phyloP scores from a whole-genome alignment of 495 filamentous ascomycete species.

The Aspergillus steynii region DNA sequence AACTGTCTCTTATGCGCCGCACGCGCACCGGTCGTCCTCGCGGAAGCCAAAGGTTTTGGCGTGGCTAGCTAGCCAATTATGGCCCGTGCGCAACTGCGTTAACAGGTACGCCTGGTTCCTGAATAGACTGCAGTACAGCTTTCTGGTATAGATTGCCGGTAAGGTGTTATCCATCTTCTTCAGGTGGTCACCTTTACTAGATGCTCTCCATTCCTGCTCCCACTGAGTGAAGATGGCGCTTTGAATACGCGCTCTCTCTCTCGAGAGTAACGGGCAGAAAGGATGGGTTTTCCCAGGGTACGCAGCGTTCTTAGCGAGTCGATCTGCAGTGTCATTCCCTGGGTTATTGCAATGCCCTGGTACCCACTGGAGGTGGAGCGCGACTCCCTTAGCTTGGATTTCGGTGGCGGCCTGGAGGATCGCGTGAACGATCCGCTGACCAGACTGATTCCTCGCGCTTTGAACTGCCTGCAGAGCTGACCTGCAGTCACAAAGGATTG shows the following conservation, averaged over 20 bases:
- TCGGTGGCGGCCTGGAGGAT: constrained; percentile 21
- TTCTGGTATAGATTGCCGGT: constrained; percentile 20
- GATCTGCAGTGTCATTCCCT: constrained; percentile 6
- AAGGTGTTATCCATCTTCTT: constrained; percentile 18
- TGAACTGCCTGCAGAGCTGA: constrained; percentile 22
- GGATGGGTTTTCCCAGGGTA: constrained; percentile 11
- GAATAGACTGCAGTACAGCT: constrained; percentile 17
- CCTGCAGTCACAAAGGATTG: constrained; percentile 18
- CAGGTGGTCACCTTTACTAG: constrained; percentile 15
- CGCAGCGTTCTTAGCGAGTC: constrained; percentile 4
- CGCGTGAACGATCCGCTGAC: constrained; percentile 22
- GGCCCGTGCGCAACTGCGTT: constrained; percentile 24
- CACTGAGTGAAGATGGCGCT: constrained; percentile 11
- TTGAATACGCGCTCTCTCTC: constrained; percentile 13
- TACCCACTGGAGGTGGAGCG: constrained; percentile 22
- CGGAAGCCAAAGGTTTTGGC: constrained; percentile 11
- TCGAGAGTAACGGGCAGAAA: constrained; percentile 18
- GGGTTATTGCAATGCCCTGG: constrained; percentile 15
- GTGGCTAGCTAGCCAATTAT: constrained; percentile 21
- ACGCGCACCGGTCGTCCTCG: constrained; percentile 20
- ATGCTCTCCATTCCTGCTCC: constrained; percentile 21
- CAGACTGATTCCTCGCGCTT: constrained; percentile 20
- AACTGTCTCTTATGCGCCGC: constrained; percentile 23
- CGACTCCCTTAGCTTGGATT: constrained; percentile 8
- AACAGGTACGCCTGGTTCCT: constrained; percentile 21